Percentiles rank a stretch among this genome's conserved stretches.
These are phyloP conservation scores for Verticillium isaacii DNA, from an alignment of 2,329 filamentous ascomycete species.

Conservation along the genomic window DNA sequence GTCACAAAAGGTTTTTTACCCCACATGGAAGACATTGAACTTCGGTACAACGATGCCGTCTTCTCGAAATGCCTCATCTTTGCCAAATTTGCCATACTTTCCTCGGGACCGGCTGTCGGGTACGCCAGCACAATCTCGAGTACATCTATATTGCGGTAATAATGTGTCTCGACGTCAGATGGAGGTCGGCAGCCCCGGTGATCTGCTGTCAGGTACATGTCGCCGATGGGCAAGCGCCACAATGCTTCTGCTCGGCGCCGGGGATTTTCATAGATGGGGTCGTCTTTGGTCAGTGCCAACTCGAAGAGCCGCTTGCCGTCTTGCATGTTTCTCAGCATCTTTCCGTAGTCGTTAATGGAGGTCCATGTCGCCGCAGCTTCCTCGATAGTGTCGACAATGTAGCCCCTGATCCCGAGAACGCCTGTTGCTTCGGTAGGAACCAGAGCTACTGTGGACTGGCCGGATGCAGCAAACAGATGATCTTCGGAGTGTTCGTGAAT, in stretches of 20 bases:
- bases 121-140: background rate
- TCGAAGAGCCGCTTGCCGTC: conserved; percentile 2
- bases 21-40: conserved; percentile 4
- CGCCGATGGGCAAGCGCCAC: conserved; percentile 8
- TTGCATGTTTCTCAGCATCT: background rate
- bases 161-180: background rate
- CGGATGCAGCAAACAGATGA: background rate
- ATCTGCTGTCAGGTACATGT: background rate
- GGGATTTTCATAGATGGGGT: background rate
- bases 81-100: background rate
- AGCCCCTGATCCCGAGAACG: conserved; percentile 7
- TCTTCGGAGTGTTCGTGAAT: conserved; percentile 1
- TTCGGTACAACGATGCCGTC: background rate
- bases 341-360: background rate
- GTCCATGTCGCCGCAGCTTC: conserved; percentile 4
- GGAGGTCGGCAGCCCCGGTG: background rate
- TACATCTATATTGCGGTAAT: background rate
- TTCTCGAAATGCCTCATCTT: background rate
- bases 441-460: conserved; percentile 2
- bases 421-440: background rate
- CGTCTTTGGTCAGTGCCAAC: background rate
- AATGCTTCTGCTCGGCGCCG: conserved; percentile 3
- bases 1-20: conserved; percentile 8
- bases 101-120: background rate
- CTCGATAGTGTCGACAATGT: conserved; percentile 8